phyloP scores from a whole-genome alignment of 768 basidiomycete species.

The Auriscalpium orientale region DNA sequence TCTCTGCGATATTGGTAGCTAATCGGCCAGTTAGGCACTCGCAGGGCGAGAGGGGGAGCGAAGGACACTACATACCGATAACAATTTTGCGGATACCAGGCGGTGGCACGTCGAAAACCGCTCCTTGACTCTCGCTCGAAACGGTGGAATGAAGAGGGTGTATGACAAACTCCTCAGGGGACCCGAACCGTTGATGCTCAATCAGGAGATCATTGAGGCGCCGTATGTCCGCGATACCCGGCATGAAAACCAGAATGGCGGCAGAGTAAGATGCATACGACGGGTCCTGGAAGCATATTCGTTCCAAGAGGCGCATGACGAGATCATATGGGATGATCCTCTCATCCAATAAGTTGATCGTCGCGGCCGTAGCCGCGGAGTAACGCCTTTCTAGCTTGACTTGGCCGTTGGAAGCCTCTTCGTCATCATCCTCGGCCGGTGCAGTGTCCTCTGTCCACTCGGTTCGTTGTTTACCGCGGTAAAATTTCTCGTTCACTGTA shows the following conservation, averaged over 20 bases:
- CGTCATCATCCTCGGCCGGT: slow-evolving; percentile 61
- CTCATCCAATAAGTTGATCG: slow-evolving; percentile 82
- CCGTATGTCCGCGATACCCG: slow-evolving; percentile 90
- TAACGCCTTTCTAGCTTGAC: slow-evolving; percentile 73
- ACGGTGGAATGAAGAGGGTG: slow-evolving; percentile 90
- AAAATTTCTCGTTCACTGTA: slow-evolving; percentile 56
- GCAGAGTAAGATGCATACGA: slow-evolving; percentile 51
- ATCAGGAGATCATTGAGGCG: slow-evolving; percentile 73
- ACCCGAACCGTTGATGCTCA: slow-evolving; percentile 70
- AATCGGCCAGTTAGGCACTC: slow-evolving; percentile 1
- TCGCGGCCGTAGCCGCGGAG: slow-evolving; percentile 62
- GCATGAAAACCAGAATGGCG: slow-evolving; percentile 89
- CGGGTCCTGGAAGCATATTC: slow-evolving; percentile 65
- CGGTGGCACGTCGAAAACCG: slow-evolving; percentile 86
- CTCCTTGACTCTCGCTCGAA: slow-evolving; percentile 83
- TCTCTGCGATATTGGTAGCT: slow-evolving; percentile 94
- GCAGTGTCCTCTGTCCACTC: slow-evolving; percentile 79
- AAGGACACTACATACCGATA: slow-evolving; percentile 50
- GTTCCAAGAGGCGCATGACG: slow-evolving; percentile 75
- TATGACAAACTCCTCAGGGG: slow-evolving; percentile 54
- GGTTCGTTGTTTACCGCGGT: slow-evolving; percentile 47
- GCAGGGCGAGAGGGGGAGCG: neutral
- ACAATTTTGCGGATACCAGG: slow-evolving; percentile 85
- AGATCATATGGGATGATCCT: slow-evolving; percentile 88
- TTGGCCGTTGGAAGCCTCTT: slow-evolving; percentile 32